Conservation (phyloP, 108 stramenopile genomes). For the Skeletonema tropicum region DNA sequence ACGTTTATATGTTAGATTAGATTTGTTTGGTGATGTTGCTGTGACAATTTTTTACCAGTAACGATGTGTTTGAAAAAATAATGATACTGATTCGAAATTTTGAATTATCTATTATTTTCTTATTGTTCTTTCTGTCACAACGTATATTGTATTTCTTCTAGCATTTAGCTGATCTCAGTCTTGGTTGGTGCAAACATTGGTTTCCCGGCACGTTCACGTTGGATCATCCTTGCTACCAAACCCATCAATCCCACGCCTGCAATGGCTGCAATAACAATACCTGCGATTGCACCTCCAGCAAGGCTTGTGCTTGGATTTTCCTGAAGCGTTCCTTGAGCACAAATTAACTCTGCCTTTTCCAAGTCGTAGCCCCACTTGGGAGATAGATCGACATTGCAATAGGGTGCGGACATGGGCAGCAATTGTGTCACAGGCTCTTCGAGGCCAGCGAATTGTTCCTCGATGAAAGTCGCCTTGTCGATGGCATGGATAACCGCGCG, state of each 20-base stretch:
- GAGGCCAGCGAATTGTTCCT: slow-evolving; percentile 59
- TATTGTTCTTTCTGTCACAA: no score
- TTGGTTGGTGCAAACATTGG: slow-evolving; percentile 45
- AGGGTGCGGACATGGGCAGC: slow-evolving; percentile 55
- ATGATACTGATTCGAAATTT: no score
- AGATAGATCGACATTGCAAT: slow-evolving; percentile 66
- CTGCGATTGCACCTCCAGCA: slow-evolving; percentile 21
- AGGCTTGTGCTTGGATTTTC: not conserved
- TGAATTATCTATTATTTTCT: no score
- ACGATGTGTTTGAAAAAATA: no score
- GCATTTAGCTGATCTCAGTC: no score
- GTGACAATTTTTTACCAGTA: no score
- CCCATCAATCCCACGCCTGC: slow-evolving; percentile 19
- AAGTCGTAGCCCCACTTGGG: slow-evolving; percentile 71
- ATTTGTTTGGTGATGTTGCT: no score
- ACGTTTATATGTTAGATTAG: no score
- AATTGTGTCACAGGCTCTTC: slow-evolving; percentile 56
- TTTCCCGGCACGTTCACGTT: slow-evolving; percentile 49
- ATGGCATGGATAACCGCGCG: slow-evolving; percentile 72
- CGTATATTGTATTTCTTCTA: no score
- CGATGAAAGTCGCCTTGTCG: slow-evolving; percentile 60
- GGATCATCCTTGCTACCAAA: slow-evolving; percentile 47
- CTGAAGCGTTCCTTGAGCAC: slow-evolving; percentile 10
- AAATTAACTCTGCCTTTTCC: slow-evolving; percentile 65
- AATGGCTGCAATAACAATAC: slow-evolving; percentile 11